Conservation (phyloP, 192 early-diverging fungal genomes). For the Linnemannia schmuckeri region DNA sequence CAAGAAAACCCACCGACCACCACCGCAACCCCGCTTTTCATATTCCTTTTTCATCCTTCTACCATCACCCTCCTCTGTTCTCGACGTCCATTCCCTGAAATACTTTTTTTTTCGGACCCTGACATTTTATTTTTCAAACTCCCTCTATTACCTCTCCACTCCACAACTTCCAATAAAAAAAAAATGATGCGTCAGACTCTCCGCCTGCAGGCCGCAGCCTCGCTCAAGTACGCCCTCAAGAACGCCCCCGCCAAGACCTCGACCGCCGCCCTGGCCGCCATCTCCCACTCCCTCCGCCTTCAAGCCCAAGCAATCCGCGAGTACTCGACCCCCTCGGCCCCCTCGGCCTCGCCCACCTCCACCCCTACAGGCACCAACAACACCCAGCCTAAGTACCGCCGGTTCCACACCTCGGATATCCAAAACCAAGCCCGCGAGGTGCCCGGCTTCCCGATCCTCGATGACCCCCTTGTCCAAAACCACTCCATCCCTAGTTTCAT, state of each 20-base stretch:
- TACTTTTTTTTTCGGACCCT: background rate
- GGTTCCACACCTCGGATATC: constrained; percentile 47
- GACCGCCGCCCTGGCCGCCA: constrained; percentile 28
- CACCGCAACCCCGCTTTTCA: background rate
- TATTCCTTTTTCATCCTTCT: background rate
- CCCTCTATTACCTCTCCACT: background rate
- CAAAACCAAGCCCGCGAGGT: constrained; percentile 35
- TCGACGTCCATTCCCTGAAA: background rate
- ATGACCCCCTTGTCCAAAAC: constrained; percentile 59
- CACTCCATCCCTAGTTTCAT: constrained; percentile 64
- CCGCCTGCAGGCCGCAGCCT: constrained; percentile 25
- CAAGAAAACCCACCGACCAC: background rate
- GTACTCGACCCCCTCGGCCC: constrained; percentile 37
- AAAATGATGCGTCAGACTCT: constrained; percentile 49
- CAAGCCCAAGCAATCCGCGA: constrained; percentile 45
- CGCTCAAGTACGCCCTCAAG: constrained; percentile 38
- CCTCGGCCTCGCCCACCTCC: constrained; percentile 19
- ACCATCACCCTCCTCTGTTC: background rate
- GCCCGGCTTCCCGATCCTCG: constrained; percentile 59
- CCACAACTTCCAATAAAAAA: background rate
- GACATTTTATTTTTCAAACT: constrained; percentile 2
- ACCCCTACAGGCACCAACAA: background rate
- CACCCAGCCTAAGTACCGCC: constrained; percentile 43
- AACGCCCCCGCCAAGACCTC: constrained; percentile 31
- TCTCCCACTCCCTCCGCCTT: constrained; percentile 42